Conservation (phyloP, 2,329 filamentous ascomycete species). For the Stenocarpella maydis region DNA sequence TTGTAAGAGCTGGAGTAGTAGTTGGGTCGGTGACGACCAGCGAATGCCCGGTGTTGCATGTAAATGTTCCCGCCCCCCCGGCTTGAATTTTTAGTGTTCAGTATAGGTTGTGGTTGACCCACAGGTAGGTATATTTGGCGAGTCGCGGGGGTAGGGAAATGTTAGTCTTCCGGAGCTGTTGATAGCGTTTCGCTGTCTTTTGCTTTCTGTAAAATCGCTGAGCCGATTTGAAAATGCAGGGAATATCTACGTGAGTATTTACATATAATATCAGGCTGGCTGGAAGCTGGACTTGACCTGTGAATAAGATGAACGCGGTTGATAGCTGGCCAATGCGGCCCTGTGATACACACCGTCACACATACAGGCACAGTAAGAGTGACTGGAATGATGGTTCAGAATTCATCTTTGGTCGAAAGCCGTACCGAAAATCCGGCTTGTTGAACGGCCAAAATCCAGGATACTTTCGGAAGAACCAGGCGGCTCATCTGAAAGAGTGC, state of each 20-base stretch:
- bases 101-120: neutral
- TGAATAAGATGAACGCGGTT: neutral
- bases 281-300: neutral
- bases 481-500: neutral
- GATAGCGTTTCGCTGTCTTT: neutral
- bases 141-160: neutral
- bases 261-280: no score
- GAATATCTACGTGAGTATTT: no score
- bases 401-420: no score
- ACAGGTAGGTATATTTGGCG: neutral
- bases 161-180: neutral
- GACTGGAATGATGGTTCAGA: neutral
- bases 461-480: neutral
- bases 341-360: no score
- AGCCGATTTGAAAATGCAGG: no score
- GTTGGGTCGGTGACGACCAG: constrained; percentile 25
- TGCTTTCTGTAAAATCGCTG: neutral
- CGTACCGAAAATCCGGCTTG: no score
- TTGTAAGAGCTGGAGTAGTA: constrained; percentile 24
- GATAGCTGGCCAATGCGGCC: no score
- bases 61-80: neutral
- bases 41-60: constrained; percentile 24
- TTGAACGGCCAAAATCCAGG: no score
- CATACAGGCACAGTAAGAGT: no score
- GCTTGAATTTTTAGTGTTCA: neutral